A percentile compares a stretch with the other conserved stretches of the same genome.
Conservation (phyloP, 441 rosid genomes). For the Gossypium schwendimanii region DNA sequence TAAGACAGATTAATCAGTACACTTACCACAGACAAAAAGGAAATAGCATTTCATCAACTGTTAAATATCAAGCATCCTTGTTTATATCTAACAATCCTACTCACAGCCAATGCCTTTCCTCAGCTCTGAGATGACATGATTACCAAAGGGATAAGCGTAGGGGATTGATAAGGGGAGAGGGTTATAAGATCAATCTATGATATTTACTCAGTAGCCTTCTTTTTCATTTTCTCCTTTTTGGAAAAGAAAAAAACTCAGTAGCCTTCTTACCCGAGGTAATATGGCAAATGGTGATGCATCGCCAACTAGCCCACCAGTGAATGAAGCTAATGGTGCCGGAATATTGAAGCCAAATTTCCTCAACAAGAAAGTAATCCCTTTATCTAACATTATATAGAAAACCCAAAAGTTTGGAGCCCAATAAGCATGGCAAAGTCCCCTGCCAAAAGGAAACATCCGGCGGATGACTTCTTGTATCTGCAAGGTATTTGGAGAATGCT, state of each 20-base stretch:
- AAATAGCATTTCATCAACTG: neutral
- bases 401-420: conserved; percentile 99
- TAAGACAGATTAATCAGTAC: neutral
- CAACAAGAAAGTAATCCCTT: conserved; percentile 48
- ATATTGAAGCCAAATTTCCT: conserved; percentile 50
- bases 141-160: neutral
- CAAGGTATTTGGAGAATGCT: conserved; percentile 21
- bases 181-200: no score
- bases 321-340: conserved; percentile 58
- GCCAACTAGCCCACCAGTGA: conserved; percentile 86
- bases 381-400: conserved; percentile 73
- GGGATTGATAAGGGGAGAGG: neutral
- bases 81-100: neutral
- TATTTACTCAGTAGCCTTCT: no score
- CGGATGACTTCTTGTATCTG: conserved; percentile 75
- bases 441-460: conserved; percentile 93
- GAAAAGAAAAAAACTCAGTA: no score
- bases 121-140: neutral
- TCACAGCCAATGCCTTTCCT: neutral
- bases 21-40: neutral
- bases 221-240: no score
- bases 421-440: conserved; percentile 94
- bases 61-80: neutral
- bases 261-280: conserved; percentile 57
- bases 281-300: conserved; percentile 66